These are phyloP conservation scores for Scleromitrula shiraiana DNA, from an alignment of 2,329 filamentous ascomycete genomes.

Conservation along the genomic window DNA sequence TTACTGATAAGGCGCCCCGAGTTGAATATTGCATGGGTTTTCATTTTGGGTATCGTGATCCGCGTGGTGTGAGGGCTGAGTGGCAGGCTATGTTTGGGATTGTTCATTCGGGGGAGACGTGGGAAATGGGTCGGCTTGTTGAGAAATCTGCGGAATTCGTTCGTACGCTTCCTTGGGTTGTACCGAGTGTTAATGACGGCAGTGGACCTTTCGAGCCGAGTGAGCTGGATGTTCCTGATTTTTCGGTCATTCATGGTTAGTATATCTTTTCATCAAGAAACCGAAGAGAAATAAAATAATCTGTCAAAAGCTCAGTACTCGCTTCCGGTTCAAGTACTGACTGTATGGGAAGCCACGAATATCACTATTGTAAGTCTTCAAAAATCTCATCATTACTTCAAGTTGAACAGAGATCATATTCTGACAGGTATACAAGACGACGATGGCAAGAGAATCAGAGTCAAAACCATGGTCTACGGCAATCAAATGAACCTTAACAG, in stretches of 20 bases:
- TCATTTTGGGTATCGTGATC: conserved; percentile 56
- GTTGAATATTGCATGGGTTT: conserved; percentile 55
- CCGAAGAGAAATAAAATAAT: too few species aligned
- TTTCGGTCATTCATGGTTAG: too few species aligned
- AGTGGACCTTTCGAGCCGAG: conserved; percentile 61
- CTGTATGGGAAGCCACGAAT: too few species aligned
- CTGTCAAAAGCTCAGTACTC: too few species aligned
- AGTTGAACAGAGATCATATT: too few species aligned
- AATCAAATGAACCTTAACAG: conserved; percentile 48
- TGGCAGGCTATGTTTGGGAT: conserved; percentile 53
- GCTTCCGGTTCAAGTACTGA: too few species aligned
- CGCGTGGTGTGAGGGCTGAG: conserved; percentile 48
- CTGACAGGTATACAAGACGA: too few species aligned
- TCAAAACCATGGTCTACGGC: conserved; percentile 57
- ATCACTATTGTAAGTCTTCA: too few species aligned
- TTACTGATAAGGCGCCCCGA: conserved; percentile 47
- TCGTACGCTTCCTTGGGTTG: conserved; percentile 39
- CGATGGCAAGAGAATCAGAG: conserved; percentile 52
- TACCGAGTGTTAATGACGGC: conserved; percentile 26
- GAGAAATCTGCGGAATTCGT: conserved; percentile 58
- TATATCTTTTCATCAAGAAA: too few species aligned
- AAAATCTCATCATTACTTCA: too few species aligned
- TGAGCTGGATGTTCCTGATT: conserved; percentile 63
- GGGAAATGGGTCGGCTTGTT: conserved; percentile 53
- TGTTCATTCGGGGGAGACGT: conserved; percentile 59